Conservation (phyloP, 208 protist species). For the Trypanosoma rangeli region DNA sequence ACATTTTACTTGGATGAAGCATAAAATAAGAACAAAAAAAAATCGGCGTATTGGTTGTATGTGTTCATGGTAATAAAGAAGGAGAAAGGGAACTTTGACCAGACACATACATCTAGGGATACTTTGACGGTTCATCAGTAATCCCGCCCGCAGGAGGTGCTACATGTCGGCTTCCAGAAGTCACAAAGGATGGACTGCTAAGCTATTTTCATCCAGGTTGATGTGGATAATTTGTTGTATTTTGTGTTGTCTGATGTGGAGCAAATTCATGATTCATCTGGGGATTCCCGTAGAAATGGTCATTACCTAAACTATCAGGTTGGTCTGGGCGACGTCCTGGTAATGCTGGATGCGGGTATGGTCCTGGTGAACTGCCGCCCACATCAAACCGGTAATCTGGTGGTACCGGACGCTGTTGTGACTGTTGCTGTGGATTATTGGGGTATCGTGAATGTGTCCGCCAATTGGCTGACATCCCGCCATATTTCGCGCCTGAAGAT, state of each 20-base stretch:
- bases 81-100: too few species aligned
- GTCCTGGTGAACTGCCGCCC: not conserved
- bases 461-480: conserved; percentile 3
- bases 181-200: not conserved
- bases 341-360: not conserved
- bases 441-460: not conserved
- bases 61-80: too few species aligned
- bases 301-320: not conserved
- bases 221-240: conserved; percentile 4
- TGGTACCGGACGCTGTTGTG: not conserved
- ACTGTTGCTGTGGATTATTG: conserved; percentile 4
- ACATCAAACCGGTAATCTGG: not conserved
- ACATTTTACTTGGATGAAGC: not conserved
- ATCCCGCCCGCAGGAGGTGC: not conserved
- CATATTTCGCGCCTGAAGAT: conserved; percentile 5
- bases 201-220: not conserved
- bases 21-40: not conserved
- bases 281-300: not conserved
- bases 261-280: not conserved
- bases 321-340: not conserved
- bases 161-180: not conserved
- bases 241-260: not conserved
- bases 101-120: not conserved
- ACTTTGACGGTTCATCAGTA: not conserved
- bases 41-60: too few species aligned